Conservation (phyloP, 192 early-diverging fungal species). For the Radiomyces spectabilis region DNA sequence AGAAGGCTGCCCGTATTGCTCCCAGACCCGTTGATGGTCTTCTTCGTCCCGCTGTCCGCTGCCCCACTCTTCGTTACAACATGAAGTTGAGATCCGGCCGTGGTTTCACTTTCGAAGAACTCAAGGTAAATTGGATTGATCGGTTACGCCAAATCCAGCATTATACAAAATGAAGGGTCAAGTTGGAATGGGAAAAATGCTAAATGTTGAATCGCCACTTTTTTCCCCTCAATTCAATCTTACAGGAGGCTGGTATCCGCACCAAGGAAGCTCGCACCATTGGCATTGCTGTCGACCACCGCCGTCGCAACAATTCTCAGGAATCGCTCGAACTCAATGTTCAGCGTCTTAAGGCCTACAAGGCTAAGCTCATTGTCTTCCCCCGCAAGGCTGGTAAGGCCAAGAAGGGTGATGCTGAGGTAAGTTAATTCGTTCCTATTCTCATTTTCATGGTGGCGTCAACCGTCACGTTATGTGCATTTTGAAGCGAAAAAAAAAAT, state of each 20-base stretch:
- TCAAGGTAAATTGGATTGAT: conserved; percentile 68
- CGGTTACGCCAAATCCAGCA: neutral
- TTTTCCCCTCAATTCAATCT: too few species aligned
- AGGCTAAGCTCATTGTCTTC: conserved; percentile 91
- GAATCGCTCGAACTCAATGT: conserved; percentile 93
- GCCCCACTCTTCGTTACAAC: conserved; percentile 98
- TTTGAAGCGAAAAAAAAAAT: neutral
- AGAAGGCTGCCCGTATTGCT: conserved; percentile 94
- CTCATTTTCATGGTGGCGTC: too few species aligned
- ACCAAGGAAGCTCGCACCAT: conserved; percentile 91
- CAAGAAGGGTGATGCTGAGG: conserved; percentile 68
- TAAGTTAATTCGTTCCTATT: conserved; percentile 18
- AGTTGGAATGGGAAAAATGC: too few species aligned
- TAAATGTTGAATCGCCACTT: conserved; percentile 3
- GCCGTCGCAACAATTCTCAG: conserved; percentile 90
- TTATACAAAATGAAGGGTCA: too few species aligned
- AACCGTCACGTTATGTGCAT: too few species aligned
- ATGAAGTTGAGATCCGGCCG: conserved; percentile 91
- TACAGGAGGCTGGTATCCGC: conserved; percentile 81
- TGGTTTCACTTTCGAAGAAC: conserved; percentile 97
- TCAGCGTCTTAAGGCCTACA: conserved; percentile 90
- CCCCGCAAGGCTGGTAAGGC: conserved; percentile 88
- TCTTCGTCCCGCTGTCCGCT: conserved; percentile 93
- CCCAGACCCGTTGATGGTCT: conserved; percentile 95
- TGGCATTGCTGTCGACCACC: conserved; percentile 96